Conservation (phyloP, 768 basidiomycete species). For the Coprinopsis strossmayeri region DNA sequence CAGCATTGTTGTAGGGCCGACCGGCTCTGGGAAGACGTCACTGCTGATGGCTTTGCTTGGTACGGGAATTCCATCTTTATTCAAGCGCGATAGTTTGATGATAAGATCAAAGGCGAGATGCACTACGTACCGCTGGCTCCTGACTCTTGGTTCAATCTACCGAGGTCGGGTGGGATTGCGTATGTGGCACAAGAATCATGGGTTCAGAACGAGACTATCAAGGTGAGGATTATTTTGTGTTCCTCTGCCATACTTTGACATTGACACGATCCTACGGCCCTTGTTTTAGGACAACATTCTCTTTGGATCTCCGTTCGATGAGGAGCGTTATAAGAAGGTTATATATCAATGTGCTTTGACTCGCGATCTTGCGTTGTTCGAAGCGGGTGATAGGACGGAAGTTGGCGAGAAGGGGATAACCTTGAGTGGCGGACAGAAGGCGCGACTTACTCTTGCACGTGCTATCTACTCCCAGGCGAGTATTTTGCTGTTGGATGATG, state of each 20-base stretch:
- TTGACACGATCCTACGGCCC: neutral
- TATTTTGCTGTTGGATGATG: slow-evolving; percentile 67
- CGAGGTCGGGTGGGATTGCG: slow-evolving; percentile 56
- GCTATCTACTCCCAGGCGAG: slow-evolving; percentile 45
- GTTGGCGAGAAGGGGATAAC: slow-evolving; percentile 65
- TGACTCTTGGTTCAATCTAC: slow-evolving; percentile 58
- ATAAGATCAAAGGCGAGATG: slow-evolving; percentile 43
- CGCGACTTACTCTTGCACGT: slow-evolving; percentile 37
- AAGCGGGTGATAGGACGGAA: slow-evolving; percentile 64
- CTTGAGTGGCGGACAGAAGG: slow-evolving; percentile 35
- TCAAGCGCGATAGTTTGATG: neutral
- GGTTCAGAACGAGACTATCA: slow-evolving; percentile 73
- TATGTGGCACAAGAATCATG: slow-evolving; percentile 79
- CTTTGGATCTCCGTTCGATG: slow-evolving; percentile 73
- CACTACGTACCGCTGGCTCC: slow-evolving; percentile 46
- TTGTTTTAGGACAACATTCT: slow-evolving; percentile 61
- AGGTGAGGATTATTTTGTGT: slow-evolving; percentile 28
- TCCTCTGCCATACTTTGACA: neutral
- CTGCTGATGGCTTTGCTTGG: slow-evolving; percentile 57
- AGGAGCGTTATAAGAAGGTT: slow-evolving; percentile 71
- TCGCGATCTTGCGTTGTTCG: slow-evolving; percentile 61
- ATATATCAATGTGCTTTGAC: slow-evolving; percentile 70
- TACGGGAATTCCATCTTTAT: slow-evolving; percentile 4
- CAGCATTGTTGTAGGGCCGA: slow-evolving; percentile 54
- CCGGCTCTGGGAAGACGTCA: slow-evolving; percentile 56